phyloP scores from a whole-genome alignment of 2,329 filamentous ascomycete genomes.

The Neurospora sp. region DNA sequence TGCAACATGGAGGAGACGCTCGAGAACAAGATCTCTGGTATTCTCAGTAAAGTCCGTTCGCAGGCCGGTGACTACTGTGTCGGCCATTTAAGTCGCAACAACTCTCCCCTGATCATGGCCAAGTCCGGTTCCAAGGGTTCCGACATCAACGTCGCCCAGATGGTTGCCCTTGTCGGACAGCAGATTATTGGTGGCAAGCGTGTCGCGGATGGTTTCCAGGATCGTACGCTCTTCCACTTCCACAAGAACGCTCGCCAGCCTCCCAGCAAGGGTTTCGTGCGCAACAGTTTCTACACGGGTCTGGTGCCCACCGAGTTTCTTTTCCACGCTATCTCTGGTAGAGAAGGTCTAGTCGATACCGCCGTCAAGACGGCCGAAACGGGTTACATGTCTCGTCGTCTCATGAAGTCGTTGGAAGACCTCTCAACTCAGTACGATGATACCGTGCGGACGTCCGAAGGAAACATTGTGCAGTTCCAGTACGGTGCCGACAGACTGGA shows the following conservation, averaged over 20 bases:
- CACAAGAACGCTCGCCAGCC: conserved; percentile 86
- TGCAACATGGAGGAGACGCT: conserved; percentile 88
- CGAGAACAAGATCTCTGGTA: conserved; percentile 83
- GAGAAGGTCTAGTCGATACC: conserved; percentile 97
- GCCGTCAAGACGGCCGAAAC: conserved; percentile 98
- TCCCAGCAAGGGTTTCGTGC: conserved; percentile 93
- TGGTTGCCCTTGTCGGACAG: conserved; percentile 95
- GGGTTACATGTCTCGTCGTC: conserved; percentile 93
- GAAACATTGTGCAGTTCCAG: conserved; percentile 89
- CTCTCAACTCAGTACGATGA: conserved; percentile 88
- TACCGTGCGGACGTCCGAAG: conserved; percentile 84
- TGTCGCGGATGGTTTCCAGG: conserved; percentile 93
- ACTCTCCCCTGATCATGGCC: conserved; percentile 92
- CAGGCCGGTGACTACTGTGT: conserved; percentile 88
- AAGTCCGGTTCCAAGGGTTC: conserved; percentile 96
- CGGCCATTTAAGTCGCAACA: conserved; percentile 78
- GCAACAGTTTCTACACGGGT: conserved; percentile 94
- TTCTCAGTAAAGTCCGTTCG: conserved; percentile 84
- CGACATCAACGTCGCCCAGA: conserved; percentile 96
- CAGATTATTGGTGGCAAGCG: conserved; percentile 93
- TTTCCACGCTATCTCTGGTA: conserved; percentile 96
- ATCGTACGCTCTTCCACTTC: conserved; percentile 89
- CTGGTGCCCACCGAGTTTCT: conserved; percentile 86
- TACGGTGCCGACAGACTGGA: conserved; percentile 95
- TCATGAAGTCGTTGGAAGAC: conserved; percentile 98